phyloP scores from a whole-genome alignment of 805 yeast species.

The Torulaspora delbrueckii region DNA sequence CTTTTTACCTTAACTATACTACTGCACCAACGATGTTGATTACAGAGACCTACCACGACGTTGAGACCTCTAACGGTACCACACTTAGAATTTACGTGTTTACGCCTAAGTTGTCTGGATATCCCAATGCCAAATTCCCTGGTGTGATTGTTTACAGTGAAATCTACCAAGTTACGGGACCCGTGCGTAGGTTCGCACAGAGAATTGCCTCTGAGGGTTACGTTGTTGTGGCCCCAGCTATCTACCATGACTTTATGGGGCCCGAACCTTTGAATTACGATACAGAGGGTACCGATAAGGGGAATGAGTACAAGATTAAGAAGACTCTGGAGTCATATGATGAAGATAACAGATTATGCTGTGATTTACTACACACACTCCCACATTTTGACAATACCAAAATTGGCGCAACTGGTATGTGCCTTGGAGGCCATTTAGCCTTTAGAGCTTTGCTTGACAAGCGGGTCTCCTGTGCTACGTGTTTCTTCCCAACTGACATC shows the following conservation, averaged over 20 bases:
- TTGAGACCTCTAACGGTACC: constrained; percentile 60
- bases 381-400: constrained; percentile 60
- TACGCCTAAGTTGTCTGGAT: constrained; percentile 65
- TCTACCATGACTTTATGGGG: constrained; percentile 67
- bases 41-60: constrained; percentile 59
- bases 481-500: constrained; percentile 79
- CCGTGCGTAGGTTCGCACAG: constrained; percentile 72
- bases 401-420: constrained; percentile 83
- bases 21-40: constrained; percentile 49
- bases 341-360: constrained; percentile 60
- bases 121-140: constrained; percentile 76
- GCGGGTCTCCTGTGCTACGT: constrained; percentile 60
- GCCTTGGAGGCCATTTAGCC: constrained; percentile 80
- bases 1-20: background rate
- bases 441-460: constrained; percentile 59
- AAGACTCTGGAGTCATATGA: constrained; percentile 70
- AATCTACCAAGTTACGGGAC: constrained; percentile 79
- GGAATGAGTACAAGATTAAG: constrained; percentile 59
- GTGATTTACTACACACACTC: constrained; percentile 55
- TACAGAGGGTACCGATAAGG: constrained; percentile 67
- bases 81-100: constrained; percentile 60
- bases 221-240: constrained; percentile 73
- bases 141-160: constrained; percentile 77
- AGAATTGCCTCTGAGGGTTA: constrained; percentile 76
- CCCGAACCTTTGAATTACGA: constrained; percentile 67